These are phyloP conservation scores for Saxophila tyrrhenica DNA, from an alignment of 495 filamentous ascomycete genomes.

Conservation along the genomic window DNA sequence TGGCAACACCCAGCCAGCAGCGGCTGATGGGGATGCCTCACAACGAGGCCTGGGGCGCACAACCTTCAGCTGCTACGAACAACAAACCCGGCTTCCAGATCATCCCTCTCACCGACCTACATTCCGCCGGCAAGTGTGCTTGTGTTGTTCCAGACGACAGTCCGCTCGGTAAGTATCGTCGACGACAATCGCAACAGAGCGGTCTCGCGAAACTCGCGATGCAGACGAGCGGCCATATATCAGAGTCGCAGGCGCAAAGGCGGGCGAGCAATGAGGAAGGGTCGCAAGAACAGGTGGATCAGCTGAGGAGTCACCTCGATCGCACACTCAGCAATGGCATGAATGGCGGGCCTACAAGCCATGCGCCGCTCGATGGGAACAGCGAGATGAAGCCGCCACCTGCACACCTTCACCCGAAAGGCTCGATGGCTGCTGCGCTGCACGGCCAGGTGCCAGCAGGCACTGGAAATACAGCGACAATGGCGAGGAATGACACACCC, in stretches of 20 bases:
- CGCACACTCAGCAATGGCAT: slow-evolving; percentile 4
- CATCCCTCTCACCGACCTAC: neutral
- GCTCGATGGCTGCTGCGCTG: slow-evolving; percentile 9
- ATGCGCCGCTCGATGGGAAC: neutral
- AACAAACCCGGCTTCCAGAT: neutral
- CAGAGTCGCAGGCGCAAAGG: neutral
- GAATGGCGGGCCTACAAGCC: neutral
- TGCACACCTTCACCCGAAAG: neutral
- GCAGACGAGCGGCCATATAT: neutral
- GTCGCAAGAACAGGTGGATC: slow-evolving; percentile 5
- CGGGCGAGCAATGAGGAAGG: neutral
- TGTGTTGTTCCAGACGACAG: neutral
- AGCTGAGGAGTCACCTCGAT: slow-evolving; percentile 13
- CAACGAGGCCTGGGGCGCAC: neutral
- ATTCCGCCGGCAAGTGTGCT: neutral
- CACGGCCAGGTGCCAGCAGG: slow-evolving; percentile 1
- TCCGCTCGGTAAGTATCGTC: neutral
- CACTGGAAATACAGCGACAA: slow-evolving; percentile 11
- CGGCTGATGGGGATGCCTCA: neutral
- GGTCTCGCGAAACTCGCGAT: neutral
- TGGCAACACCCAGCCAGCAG: neutral
- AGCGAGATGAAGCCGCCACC: neutral
- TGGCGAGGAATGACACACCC: slow-evolving; percentile 48
- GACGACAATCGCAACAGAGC: neutral
- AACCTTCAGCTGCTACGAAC: neutral